Percentiles rank a stretch among this genome's conserved stretches.
Conservation (phyloP, 2,329 filamentous ascomycete genomes). For the Alternaria sp. region DNA sequence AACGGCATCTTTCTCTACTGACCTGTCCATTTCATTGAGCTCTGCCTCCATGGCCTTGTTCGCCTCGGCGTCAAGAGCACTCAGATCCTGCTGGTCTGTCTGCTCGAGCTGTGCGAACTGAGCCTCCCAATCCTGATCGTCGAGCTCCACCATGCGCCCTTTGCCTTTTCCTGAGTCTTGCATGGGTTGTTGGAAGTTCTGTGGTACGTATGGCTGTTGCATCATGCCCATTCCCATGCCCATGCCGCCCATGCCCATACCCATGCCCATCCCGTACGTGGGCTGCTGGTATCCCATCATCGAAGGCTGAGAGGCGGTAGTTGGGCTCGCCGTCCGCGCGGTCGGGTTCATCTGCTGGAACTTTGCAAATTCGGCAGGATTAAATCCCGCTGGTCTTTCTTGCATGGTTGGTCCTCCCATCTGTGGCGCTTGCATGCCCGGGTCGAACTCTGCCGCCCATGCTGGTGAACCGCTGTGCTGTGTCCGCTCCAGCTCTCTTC, state of each 20-base stretch:
- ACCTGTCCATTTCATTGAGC: conserved; percentile 88
- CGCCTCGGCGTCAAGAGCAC: conserved; percentile 67
- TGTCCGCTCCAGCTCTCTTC: conserved; percentile 67
- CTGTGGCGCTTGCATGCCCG: conserved; percentile 66
- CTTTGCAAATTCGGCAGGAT: conserved; percentile 82
- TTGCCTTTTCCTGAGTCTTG: conserved; percentile 77
- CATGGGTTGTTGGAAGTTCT: conserved; percentile 57
- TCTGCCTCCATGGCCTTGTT: conserved; percentile 83
- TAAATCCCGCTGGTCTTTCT: conserved; percentile 67
- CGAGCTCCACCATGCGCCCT: conserved; percentile 82
- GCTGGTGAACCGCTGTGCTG: conserved; percentile 63
- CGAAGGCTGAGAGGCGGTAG: conserved; percentile 52
- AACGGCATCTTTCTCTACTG: conserved; percentile 75
- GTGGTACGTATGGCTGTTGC: conserved; percentile 54
- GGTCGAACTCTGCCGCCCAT: conserved; percentile 72
- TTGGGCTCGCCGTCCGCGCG: conserved; percentile 68
- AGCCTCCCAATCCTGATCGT: conserved; percentile 93
- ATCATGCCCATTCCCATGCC: conserved; percentile 53
- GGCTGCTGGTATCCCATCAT: conserved; percentile 67
- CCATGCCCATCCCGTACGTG: conserved; percentile 54
- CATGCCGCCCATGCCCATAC: conserved; percentile 57
- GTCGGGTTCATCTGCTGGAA: conserved; percentile 73
- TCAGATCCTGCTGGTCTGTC: conserved; percentile 62
- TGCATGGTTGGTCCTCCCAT: conserved; percentile 79
- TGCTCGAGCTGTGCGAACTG: conserved; percentile 91